These are phyloP conservation scores for Plenodomus biglobosus DNA, from an alignment of 2,329 filamentous ascomycete species.

Conservation along the genomic window DNA sequence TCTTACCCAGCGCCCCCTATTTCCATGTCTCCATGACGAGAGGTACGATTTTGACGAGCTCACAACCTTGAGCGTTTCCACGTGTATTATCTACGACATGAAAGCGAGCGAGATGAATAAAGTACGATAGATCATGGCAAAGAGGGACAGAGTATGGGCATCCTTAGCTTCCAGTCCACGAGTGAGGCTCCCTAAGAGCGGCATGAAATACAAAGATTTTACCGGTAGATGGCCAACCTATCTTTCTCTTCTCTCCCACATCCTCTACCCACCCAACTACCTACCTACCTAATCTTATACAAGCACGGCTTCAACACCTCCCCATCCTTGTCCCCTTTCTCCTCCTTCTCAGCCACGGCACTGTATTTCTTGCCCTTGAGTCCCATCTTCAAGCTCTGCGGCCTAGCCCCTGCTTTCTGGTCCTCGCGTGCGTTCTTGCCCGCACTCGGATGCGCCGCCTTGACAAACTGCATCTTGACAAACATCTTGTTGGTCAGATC, in stretches of 20 bases:
- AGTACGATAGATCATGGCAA: too few relatives aligned
- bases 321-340: constrained; percentile 61
- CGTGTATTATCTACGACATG: too few relatives aligned
- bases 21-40: too few relatives aligned
- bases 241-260: neutral
- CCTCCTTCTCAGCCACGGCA: constrained; percentile 48
- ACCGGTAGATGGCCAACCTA: neutral
- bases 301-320: constrained; percentile 91
- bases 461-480: constrained; percentile 93
- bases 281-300: constrained; percentile 72
- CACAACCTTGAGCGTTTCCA: too few relatives aligned
- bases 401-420: constrained; percentile 33
- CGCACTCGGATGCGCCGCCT: constrained; percentile 71
- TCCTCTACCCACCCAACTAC: neutral
- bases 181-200: neutral
- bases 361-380: constrained; percentile 10
- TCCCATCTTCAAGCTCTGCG: constrained; percentile 37
- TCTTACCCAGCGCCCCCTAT: too few relatives aligned
- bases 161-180: neutral
- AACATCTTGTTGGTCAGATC: constrained; percentile 97
- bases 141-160: too few relatives aligned
- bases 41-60: too few relatives aligned
- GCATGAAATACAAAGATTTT: neutral
- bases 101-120: too few relatives aligned
- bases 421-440: constrained; percentile 67